Evolutionary conservation across 192 early-diverging fungal genomes (phyloP), one percentile per base, ranked within the genome.

Genomic region (Coemansia sp.): DNA sequence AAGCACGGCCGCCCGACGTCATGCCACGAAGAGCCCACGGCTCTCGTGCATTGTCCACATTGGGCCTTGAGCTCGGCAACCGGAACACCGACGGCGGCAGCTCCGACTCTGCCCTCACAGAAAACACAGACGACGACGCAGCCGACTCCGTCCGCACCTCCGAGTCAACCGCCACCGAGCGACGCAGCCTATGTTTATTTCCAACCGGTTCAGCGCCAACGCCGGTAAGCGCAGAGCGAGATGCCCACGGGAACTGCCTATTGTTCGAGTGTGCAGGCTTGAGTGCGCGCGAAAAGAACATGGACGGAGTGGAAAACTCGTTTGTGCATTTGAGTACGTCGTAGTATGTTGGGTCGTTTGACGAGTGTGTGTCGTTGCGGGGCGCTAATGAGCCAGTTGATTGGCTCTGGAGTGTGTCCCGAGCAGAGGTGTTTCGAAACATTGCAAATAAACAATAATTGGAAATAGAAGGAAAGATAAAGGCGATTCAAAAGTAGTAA

Each of bases 281-380:
- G 37, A 74, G 47, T 10, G 61, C 52, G 7, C 61, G 64, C 41
- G 39, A 21, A 35, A 79, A 74, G 25, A 79, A 79, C 52, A 19
- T 29, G 2, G 72, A 74, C 3, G 76, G 67, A 2, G 62, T 57
- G 11, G 76, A 48, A 35, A 79, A 79, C 3, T 73, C 67, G 48
- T 67, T 71, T 14, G 59, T 25, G 43, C 76, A 79, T 41, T 79
- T 79, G 21, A 79, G 61, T 5, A 79, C 76, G 15, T 79, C 76
- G 32, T 74, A 79, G 76, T 79, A 79, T 5, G 76, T 79, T 5
- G 76, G 66, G 47, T 59, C 64, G 10, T 14, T 38, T 2, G 49
- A 19, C 39, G 22, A n/a, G 5, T 45, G 41, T n/a, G 41, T 45
- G 41, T 45, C 41, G 56, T 19, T 15, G 41, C 25, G 10, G 23